Base-by-base conservation (phyloP, 257 asterid genomes). In the Solanum boliviense region DNA sequence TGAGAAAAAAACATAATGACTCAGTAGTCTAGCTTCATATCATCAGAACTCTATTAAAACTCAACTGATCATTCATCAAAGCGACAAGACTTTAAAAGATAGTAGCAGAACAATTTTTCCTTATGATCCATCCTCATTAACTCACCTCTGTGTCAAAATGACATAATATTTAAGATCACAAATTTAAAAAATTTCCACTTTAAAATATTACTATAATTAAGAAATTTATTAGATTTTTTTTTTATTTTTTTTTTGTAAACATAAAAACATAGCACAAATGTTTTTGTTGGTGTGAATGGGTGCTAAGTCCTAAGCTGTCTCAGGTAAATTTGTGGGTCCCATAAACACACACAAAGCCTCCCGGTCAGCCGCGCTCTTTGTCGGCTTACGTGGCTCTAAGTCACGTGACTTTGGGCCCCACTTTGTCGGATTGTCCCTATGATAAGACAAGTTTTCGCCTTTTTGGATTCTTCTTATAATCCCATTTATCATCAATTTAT, bases 391-490 rank as follows among this genome's bases (percentile, higher is more conserved):
- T 88, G 91, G 90, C 86, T 76, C 9, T 10, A 20, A 83, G 68
- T 78, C 91, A 87, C 89, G 90, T 87, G 91, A 86, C 82, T 23
- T 13, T n/a, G 60, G 20, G 74, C n/a, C 90, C 90, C 86, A 34
- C 92, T 34, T 88, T 90, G 92, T 90, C 92, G 90, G 90, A 18
- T 13, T 88, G 89, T 90, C 88, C 41, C 74, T 41, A n/a, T 76
- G 88, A 89, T 56, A 81, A 84, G 91, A 89, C 90, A 89, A 89
- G 87, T 68, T 68, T 85, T 72, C 0, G 1, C 90, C 87, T 88
- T 89, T 89, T 87, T 25, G 87, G 87, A 73, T 46, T 44, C 20
- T 44, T 58, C 48, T 31, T 71, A 6, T 2, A 41, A 56, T n/a
- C 21, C 4, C 23, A 10, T 46, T 75, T 25, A 15, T 52, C 46